Conservation (phyloP, 2,329 filamentous ascomycete genomes). For the Macrophomina tecta region DNA sequence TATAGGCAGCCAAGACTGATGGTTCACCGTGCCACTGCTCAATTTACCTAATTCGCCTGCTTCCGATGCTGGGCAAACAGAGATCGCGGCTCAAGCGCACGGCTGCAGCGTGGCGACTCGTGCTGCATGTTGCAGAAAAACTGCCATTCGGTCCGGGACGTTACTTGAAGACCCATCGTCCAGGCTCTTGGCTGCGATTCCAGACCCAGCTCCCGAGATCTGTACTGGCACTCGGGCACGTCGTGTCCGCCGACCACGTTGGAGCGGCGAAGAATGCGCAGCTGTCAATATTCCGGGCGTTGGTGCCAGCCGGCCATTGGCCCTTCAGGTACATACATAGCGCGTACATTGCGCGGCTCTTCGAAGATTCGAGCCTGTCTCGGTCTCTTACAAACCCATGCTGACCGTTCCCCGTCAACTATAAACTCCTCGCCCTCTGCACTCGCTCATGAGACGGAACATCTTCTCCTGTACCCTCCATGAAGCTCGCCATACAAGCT, state of each 20-base stretch:
- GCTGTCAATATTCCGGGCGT: not conserved
- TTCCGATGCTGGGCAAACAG: constrained; percentile 15
- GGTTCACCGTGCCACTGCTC: not conserved
- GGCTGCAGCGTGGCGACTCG: constrained; percentile 17
- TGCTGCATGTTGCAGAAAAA: constrained; percentile 1
- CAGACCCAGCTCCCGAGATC: constrained; percentile 4
- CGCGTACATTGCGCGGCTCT: not conserved
- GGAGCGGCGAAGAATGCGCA: not conserved
- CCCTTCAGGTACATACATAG: not conserved
- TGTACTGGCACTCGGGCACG: not conserved
- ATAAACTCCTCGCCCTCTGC: constrained; percentile 10
- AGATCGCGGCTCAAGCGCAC: constrained; percentile 20
- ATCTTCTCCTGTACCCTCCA: not conserved
- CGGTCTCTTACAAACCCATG: constrained; percentile 3
- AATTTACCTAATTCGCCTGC: constrained; percentile 6
- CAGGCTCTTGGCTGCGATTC: constrained; percentile 1
- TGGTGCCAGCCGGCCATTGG: not conserved
- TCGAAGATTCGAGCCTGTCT: not conserved
- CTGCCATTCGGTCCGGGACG: constrained; percentile 3
- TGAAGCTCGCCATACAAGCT: not conserved
- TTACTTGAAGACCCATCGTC: constrained; percentile 14
- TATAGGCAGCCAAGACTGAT: constrained; percentile 12
- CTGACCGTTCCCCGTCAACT: not conserved
- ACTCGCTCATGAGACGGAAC: not conserved
- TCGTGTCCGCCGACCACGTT: constrained; percentile 16